These are phyloP conservation scores for Camelina neglecta DNA, from an alignment of 345 rosid genomes.

Conservation along the genomic window DNA sequence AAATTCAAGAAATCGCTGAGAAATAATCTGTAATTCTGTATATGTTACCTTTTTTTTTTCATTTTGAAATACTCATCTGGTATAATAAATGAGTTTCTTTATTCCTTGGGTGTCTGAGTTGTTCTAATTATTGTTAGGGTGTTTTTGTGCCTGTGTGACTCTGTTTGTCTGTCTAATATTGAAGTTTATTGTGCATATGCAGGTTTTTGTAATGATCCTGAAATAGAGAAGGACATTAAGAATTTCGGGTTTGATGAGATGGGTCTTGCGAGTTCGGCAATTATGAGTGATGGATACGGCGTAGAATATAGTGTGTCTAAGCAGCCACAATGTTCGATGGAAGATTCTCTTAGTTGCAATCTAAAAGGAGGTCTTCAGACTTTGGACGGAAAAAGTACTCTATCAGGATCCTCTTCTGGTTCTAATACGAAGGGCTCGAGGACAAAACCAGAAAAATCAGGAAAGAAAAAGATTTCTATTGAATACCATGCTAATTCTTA, in stretches of 20 bases:
- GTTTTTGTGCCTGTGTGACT: constrained; percentile 2
- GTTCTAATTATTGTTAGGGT: constrained; percentile 14
- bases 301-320: constrained; percentile 46
- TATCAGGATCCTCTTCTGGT: constrained; percentile 46
- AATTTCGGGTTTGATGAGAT: constrained; percentile 54
- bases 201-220: constrained; percentile 23
- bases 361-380: constrained; percentile 25
- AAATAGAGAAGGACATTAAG: constrained; percentile 39
- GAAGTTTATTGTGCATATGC: neutral
- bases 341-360: constrained; percentile 25
- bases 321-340: constrained; percentile 31
- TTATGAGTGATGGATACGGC: constrained; percentile 51
- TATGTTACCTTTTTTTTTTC: neutral
- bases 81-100: constrained; percentile 12
- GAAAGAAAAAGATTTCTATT: constrained; percentile 40
- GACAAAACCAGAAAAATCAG: constrained; percentile 39
- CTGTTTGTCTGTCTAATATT: constrained; percentile 3
- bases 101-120: constrained; percentile 4
- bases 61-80: neutral
- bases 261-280: constrained; percentile 59
- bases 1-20: neutral
- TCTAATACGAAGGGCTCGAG: constrained; percentile 33
- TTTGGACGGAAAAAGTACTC: constrained; percentile 8
- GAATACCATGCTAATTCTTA: constrained; percentile 32
- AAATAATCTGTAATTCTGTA: neutral